These are phyloP conservation scores for Populus hybrid DNA, from an alignment of 441 rosid genomes.

Conservation along the genomic window DNA sequence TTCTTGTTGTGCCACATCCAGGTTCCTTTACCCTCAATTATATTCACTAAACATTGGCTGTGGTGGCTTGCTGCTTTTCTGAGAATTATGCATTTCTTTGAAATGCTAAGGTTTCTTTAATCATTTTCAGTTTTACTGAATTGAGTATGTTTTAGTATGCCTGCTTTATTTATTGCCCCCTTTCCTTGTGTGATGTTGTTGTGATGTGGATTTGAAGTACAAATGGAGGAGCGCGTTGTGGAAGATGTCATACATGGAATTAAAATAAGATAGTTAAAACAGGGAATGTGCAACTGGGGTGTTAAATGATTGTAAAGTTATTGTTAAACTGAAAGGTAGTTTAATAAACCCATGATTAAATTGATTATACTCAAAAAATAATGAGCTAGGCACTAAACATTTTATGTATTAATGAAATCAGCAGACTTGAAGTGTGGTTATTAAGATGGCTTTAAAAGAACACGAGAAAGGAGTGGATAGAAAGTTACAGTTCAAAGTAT, in stretches of 20 bases:
- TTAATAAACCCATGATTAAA: background rate
- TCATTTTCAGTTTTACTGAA: background rate
- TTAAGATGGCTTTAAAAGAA: background rate
- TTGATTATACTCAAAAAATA: background rate
- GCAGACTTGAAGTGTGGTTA: background rate
- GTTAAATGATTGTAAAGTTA: background rate
- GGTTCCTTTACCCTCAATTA: background rate
- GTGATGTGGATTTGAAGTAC: background rate
- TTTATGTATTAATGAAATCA: background rate
- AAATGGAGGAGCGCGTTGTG: background rate
- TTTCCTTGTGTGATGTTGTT: background rate
- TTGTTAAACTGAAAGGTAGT: background rate
- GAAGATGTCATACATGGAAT: background rate
- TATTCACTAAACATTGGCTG: background rate
- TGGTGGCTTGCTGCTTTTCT: background rate
- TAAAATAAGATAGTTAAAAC: background rate
- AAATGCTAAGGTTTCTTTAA: background rate
- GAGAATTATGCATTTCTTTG: background rate
- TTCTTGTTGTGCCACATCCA: background rate
- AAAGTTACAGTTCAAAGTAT: background rate
- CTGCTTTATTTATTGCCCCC: background rate
- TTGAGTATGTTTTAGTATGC: background rate
- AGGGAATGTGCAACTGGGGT: background rate
- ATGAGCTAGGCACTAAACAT: background rate
- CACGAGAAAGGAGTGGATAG: background rate